Evolutionary conservation across 192 early-diverging fungal species (phyloP).

Genomic region (Backusella sp.): DNA sequence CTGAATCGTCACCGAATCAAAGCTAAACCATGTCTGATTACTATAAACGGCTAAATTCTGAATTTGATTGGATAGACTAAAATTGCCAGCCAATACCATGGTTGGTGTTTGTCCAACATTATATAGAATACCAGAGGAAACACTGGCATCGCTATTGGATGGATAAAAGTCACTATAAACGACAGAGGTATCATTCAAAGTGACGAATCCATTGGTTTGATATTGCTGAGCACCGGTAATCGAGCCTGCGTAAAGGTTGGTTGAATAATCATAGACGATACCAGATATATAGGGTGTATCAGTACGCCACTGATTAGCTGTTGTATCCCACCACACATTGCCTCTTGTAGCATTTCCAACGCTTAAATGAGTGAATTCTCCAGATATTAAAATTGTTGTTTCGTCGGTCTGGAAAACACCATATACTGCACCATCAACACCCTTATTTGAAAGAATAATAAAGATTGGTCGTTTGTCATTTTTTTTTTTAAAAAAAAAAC

Average conservation of each 20-base stretch:
- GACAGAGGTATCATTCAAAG: not conserved
- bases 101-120: conserved; percentile 8
- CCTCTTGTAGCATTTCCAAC: not conserved
- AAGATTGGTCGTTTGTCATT: not conserved
- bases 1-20: conserved; percentile 34
- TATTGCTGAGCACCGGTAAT: conserved; percentile 15
- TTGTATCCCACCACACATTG: conserved; percentile 21
- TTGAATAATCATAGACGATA: conserved; percentile 11
- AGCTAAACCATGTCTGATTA: conserved; percentile 44
- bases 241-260: conserved; percentile 8
- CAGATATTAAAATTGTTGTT: conserved; percentile 10
- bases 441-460: not conserved
- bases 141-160: not conserved
- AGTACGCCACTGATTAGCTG: not conserved
- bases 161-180: not conserved
- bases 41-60: conserved; percentile 46
- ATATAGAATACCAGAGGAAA: not conserved
- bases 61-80: conserved; percentile 38
- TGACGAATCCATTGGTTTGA: conserved; percentile 10
- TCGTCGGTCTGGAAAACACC: not conserved
- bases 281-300: conserved; percentile 12
- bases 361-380: not conserved
- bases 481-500: not conserved
- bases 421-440: conserved; percentile 19
- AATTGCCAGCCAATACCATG: conserved; percentile 55